phyloP scores from a whole-genome alignment of 148 eudicot genomes.

The Chenopodium suecicum region DNA sequence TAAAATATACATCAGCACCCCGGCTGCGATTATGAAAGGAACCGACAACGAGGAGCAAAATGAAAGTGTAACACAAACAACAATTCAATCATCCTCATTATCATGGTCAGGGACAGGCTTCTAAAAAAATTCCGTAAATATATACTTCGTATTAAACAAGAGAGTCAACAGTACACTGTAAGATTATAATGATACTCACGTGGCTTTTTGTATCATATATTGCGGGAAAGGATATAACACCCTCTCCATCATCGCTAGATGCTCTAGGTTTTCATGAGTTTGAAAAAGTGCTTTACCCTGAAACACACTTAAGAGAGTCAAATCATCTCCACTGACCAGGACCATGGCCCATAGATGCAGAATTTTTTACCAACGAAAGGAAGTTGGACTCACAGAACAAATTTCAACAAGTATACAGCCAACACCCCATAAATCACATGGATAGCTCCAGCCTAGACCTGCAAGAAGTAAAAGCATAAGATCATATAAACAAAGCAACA shows the following conservation, averaged over 20 bases:
- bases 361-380: not conserved
- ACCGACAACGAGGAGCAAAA: not conserved
- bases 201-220: slow-evolving; percentile 58
- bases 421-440: slow-evolving; percentile 89
- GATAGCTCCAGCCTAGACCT: slow-evolving; percentile 87
- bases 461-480: slow-evolving; percentile 27
- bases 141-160: not conserved
- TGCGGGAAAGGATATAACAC: slow-evolving; percentile 80
- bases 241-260: slow-evolving; percentile 90
- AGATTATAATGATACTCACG: slow-evolving; percentile 39
- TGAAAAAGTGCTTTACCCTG: slow-evolving; percentile 84
- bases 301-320: slow-evolving; percentile 19
- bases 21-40: slow-evolving; percentile 40
- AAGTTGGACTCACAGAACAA: slow-evolving; percentile 52
- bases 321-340: not conserved
- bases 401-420: slow-evolving; percentile 89
- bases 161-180: not conserved
- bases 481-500: not conserved
- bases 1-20: slow-evolving; percentile 70
- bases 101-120: not conserved
- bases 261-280: slow-evolving; percentile 90
- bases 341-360: not conserved
- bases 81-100: not conserved
- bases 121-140: not conserved
- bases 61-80: not conserved